Conservation (phyloP, 805 yeast species). For the Lachancea sp. region DNA sequence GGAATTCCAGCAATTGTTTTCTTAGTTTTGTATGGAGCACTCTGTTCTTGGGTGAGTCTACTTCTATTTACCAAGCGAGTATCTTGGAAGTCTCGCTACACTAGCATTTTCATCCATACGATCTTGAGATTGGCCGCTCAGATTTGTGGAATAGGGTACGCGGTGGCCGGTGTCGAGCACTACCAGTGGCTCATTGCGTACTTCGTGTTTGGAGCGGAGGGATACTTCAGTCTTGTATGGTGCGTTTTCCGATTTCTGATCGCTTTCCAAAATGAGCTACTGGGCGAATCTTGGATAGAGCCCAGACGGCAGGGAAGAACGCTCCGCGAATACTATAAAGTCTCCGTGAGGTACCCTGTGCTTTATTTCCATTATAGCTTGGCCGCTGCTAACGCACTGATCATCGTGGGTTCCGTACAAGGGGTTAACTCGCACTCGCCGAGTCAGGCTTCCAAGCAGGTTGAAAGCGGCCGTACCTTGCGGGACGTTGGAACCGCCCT, state of each 20-base stretch:
- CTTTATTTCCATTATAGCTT: background rate
- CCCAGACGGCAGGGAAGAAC: background rate
- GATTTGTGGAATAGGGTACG: conserved; percentile 8
- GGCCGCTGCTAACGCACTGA: conserved; percentile 2
- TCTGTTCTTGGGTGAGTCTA: background rate
- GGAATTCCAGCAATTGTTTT: conserved; percentile 4
- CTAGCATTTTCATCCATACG: background rate
- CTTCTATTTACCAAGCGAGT: conserved; percentile 1
- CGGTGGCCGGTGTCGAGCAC: conserved; percentile 7
- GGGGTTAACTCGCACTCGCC: background rate
- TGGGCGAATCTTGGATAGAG: conserved; percentile 3
- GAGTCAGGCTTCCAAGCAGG: background rate
- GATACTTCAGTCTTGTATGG: conserved; percentile 6
- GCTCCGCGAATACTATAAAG: background rate
- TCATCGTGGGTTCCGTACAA: conserved; percentile 1
- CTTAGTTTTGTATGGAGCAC: background rate
- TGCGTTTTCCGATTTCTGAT: conserved; percentile 1
- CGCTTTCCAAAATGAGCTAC: background rate
- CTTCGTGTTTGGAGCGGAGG: conserved; percentile 9
- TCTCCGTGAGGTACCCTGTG: background rate
- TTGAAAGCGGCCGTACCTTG: background rate
- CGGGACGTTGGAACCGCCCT: conserved; percentile 2
- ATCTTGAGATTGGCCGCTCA: conserved; percentile 5
- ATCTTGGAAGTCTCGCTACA: conserved; percentile 2
- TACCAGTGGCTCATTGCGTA: conserved; percentile 9